phyloP scores from a whole-genome alignment of 164 flowering plant species.

The Dillenia turbinata region DNA sequence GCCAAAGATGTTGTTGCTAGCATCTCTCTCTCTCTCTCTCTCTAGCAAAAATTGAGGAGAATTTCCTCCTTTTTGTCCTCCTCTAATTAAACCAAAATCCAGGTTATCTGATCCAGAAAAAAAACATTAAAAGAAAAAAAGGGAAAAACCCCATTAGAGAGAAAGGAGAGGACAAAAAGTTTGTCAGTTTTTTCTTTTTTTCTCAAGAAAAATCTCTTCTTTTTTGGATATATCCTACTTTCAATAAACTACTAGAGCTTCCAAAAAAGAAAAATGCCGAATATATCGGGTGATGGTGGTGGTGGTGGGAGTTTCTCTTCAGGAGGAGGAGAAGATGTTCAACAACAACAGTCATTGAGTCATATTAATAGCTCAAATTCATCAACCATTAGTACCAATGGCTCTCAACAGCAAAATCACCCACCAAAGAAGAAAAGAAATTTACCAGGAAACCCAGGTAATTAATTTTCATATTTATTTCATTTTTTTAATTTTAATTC shows the following conservation, averaged over 20 bases:
- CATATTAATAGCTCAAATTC: conserved; percentile 8
- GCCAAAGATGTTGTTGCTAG: conserved; percentile 9
- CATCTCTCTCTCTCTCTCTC: background rate
- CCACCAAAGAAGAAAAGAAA: conserved; percentile 27
- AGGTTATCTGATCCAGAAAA: conserved; percentile 12
- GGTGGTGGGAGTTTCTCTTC: conserved; percentile 13
- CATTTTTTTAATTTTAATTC: background rate
- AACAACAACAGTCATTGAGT: conserved; percentile 4
- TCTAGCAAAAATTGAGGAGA: conserved; percentile 28
- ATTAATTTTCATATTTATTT: background rate
- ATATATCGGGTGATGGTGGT: conserved; percentile 15
- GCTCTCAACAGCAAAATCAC: conserved; percentile 10
- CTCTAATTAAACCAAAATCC: conserved; percentile 23
- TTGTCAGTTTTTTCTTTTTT: background rate
- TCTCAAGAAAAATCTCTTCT: conserved; percentile 1
- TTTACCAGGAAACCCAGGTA: conserved; percentile 35
- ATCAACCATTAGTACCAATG: conserved; percentile 12
- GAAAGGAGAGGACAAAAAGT: conserved; percentile 11
- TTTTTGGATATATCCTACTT: background rate
- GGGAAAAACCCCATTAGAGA: conserved; percentile 1
- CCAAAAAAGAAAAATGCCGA: conserved; percentile 17
- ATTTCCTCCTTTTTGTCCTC: conserved; percentile 34
- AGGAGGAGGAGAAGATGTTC: conserved; percentile 12
- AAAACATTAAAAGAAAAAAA: background rate
- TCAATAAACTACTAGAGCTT: too few relatives aligned